phyloP scores from a whole-genome alignment of 2,329 filamentous ascomycete species.

The Gaeumannomyces sp. region DNA sequence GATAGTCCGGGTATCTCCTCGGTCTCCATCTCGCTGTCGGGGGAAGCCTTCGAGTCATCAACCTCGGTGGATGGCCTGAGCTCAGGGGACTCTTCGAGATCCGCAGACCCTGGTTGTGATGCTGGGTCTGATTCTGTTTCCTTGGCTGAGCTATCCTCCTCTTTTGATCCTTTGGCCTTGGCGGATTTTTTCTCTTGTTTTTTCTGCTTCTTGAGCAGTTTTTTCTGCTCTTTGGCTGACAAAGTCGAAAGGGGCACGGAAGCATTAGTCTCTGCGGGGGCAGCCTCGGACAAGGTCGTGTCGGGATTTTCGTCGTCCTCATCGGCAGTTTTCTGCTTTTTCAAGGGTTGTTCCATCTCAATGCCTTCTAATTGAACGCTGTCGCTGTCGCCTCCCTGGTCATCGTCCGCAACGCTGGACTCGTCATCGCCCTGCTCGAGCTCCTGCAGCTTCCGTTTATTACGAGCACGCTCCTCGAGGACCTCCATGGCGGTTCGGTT shows the following conservation, averaged over 20 bases:
- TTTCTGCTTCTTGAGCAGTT: slow-evolving; percentile 34
- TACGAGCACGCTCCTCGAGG: slow-evolving; percentile 70
- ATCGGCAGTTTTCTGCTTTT: slow-evolving; percentile 49
- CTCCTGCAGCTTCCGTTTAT: slow-evolving; percentile 74
- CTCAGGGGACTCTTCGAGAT: slow-evolving; percentile 12
- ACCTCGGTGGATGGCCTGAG: slow-evolving; percentile 24
- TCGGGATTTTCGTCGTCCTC: slow-evolving; percentile 21
- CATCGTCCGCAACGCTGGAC: slow-evolving; percentile 33
- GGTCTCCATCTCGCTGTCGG: slow-evolving; percentile 29
- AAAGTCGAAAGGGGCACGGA: slow-evolving; percentile 15
- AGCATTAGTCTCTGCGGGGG: not conserved
- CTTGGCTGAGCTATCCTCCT: slow-evolving; percentile 11
- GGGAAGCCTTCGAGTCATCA: slow-evolving; percentile 38
- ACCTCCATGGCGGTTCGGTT: slow-evolving; percentile 86
- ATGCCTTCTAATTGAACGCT: slow-evolving; percentile 39
- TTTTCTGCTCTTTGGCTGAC: slow-evolving; percentile 44
- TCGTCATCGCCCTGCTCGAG: slow-evolving; percentile 43
- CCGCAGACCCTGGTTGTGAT: not conserved
- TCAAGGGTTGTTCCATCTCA: slow-evolving; percentile 53
- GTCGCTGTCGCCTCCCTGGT: slow-evolving; percentile 37
- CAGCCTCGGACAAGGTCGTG: slow-evolving; percentile 8
- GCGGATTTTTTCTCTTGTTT: slow-evolving; percentile 29
- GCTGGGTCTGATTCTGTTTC: slow-evolving; percentile 17
- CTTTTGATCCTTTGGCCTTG: slow-evolving; percentile 6
- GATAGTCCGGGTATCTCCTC: slow-evolving; percentile 43